These are phyloP conservation scores for Boeremia lycopersici DNA, from an alignment of 2,329 filamentous ascomycete genomes.

Conservation along the genomic window DNA sequence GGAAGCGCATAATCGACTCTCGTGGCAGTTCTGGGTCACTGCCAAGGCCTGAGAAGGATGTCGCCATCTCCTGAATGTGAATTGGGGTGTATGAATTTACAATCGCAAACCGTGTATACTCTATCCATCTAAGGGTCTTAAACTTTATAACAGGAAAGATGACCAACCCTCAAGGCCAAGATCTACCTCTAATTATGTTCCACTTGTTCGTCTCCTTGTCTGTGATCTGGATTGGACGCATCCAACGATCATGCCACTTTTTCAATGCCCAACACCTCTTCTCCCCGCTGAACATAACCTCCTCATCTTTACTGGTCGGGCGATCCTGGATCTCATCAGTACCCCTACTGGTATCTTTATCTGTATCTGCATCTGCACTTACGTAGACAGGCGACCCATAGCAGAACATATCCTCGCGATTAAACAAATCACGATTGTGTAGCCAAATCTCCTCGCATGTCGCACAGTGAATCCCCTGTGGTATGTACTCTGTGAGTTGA, in stretches of 20 bases:
- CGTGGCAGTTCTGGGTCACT: too few relatives aligned
- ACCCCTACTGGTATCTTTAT: accelerated
- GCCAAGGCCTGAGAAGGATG: too few relatives aligned
- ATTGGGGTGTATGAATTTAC: too few relatives aligned
- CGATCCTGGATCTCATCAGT: not conserved
- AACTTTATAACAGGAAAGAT: too few relatives aligned
- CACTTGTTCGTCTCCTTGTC: not conserved
- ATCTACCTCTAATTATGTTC: not conserved
- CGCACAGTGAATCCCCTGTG: constrained; percentile 1
- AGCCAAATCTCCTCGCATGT: constrained; percentile 8
- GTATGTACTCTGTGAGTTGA: constrained; percentile 3
- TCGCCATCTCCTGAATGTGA: too few relatives aligned
- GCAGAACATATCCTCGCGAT: constrained; percentile 8
- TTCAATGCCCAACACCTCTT: constrained; percentile 8
- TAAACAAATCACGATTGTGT: constrained; percentile 9
- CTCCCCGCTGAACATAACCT: constrained; percentile 6
- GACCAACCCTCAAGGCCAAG: not conserved
- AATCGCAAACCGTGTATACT: too few relatives aligned
- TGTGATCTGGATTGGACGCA: constrained; percentile 2
- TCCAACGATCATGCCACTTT: constrained; percentile 8
- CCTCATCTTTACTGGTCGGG: not conserved
- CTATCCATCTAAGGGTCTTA: too few relatives aligned
- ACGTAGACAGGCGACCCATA: constrained; percentile 2
- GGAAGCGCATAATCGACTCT: too few relatives aligned
- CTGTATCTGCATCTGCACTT: not conserved